Base-by-base conservation (phyloP, 1,284 basidiomycete species). In the Grifola frondosa region DNA sequence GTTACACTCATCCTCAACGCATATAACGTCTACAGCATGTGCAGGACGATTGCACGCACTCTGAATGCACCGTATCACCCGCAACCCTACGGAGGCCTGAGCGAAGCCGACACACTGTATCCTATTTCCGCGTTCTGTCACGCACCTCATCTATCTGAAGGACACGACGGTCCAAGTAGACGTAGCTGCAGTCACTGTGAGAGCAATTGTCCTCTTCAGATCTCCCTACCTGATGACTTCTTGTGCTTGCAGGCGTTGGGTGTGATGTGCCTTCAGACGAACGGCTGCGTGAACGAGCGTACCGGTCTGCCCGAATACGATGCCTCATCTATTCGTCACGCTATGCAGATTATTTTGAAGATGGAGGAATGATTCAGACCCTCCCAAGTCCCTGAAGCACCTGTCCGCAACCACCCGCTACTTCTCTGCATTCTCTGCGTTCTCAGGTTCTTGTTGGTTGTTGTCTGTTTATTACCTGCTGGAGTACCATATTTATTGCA, bases 111-210 rank as follows among this genome's bases (percentile, higher is more conserved):
- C 31, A 83, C 81, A 3, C 75, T 71, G 11, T 85, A 81, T 53
- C 83, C 87, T 6, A 65, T 78, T 17, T 84, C 85, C 15, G 81
- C 84, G 3, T 87, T 87, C 63, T n/a, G 73, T 97, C 44, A 91
- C 90, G 1, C 92, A 97, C 64, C 61, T 97, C 5, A 77, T 94
- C 4, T 88, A 88, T 62, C 70, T 94, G 6, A 76, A 80, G 50
- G 80, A 77, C 1, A 78, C 81, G 1, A 57, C 60, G 8, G 76
- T 95, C 2, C 54, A 64, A 3, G 78, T 95, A 9, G 82, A 94
- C 56, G 68, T 73, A 22, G 59, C 62, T 19, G 64, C 65, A 7
- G 74, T 93, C 30, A 74, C 75, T 38, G 91, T 91, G 57, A 57
- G 84, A 71, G 17, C 21, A 12, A 25, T 0, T 36, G 30, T 23